Evolutionary conservation across 2,329 filamentous ascomycete genomes (phyloP), one percentile per base, ranked within the genome.

Genomic region (Sporothrix euskadiensis): DNA sequence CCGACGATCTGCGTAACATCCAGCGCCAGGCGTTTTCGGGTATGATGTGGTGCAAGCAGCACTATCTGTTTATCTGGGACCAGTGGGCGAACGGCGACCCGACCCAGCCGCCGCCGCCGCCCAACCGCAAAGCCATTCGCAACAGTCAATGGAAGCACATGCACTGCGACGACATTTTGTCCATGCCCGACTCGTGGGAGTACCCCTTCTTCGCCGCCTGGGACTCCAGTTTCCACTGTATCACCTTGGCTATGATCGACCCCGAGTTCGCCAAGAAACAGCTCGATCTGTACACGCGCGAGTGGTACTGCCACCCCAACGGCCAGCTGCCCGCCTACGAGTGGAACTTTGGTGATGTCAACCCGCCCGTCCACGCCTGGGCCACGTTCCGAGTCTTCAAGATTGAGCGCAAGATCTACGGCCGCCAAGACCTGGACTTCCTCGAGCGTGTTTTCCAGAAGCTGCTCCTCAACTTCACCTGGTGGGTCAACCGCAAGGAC

Each of bases 291-390:
- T 95, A 98, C 80, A 98, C 95, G 2, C 88, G 95, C 79, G 96
- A 98, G 84, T 98, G 95, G 96, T 98, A 98, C 85, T 97, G 96
- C 88, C 95, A 98, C 82, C 95, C 95, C 19, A 98, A 98, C 79
- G 96, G 95, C 63, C 95, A 98, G 82, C 85, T 98, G 52, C 94
- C 94, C 69, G 94, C 95, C 41, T 91, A 91, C 79, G 95, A 98
- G 81, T 98, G 95, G 95, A 98, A 98, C 80, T 98, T 98, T 83
- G 91, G 94, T 71, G 96, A 98, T 78, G 95, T 98, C 76, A 98
- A 98, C 78, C 95, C 95, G 35, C 95, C 95, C 0, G 95, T 98
- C 0, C 95, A 98, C 81, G 96, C 95, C 0, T 98, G 95, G 95
- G 91, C 95, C 1, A 93, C 94, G 0, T 98, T 98, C 86, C 88